phyloP scores from a whole-genome alignment of 768 basidiomycete species.

The Hericium rajendrae region DNA sequence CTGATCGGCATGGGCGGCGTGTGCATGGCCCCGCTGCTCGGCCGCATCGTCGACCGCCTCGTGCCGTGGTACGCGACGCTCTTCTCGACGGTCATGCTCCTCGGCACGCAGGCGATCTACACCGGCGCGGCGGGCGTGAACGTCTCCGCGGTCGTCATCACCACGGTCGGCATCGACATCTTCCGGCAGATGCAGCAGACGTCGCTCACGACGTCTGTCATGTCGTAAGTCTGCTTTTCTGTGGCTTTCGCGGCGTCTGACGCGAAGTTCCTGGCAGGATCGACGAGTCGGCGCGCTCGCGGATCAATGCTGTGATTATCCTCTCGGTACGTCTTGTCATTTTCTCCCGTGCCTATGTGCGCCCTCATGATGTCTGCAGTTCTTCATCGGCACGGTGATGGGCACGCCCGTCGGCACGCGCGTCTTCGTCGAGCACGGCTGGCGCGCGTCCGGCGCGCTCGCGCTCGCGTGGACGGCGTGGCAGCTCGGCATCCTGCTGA shows the following conservation, averaged over 20 bases:
- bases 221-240: too few species aligned
- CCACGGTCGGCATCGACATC: conserved; percentile 24
- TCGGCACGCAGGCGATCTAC: conserved; percentile 19
- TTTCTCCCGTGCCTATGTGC: too few species aligned
- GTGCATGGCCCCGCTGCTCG: conserved; percentile 7
- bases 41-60: conserved; percentile 17
- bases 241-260: too few species aligned
- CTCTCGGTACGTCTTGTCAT: conserved; percentile 6
- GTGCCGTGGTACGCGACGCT: conserved; percentile 31
- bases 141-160: conserved; percentile 26
- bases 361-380: not conserved
- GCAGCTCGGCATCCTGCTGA: conserved; percentile 19
- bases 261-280: too few species aligned
- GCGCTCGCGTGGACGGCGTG: conserved; percentile 22
- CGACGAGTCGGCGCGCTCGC: not conserved
- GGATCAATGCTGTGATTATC: conserved; percentile 8
- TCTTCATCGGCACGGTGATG: conserved; percentile 24
- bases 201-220: conserved; percentile 11
- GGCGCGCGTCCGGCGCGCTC: conserved; percentile 18
- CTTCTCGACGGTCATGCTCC: conserved; percentile 17
- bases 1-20: conserved; percentile 32
- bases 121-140: conserved; percentile 23
- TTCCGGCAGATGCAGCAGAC: conserved; percentile 28
- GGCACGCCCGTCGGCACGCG: conserved; percentile 28
- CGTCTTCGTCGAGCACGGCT: conserved; percentile 26